Evolutionary conservation across 768 basidiomycete species (phyloP).

Genomic region (Rhizopogon vinicolor): DNA sequence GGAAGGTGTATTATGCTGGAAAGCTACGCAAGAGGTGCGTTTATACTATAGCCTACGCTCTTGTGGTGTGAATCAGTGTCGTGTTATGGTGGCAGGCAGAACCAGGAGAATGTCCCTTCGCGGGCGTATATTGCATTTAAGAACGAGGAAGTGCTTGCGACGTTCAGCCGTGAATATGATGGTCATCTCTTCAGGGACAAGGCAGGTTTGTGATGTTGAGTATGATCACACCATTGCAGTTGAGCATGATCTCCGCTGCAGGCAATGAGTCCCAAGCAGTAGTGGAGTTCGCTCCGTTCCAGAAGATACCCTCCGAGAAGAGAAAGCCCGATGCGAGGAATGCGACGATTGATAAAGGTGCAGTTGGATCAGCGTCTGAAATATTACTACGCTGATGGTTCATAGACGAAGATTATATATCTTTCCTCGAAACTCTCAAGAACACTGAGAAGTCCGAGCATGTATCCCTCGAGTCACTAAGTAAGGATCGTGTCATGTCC

Average conservation of each 20-base stretch:
- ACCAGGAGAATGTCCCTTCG: constrained; percentile 82
- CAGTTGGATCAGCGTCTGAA: constrained; percentile 5
- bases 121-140: constrained; percentile 93
- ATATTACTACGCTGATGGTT: neutral
- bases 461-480: constrained; percentile 57
- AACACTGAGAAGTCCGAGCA: constrained; percentile 47
- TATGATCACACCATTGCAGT: neutral
- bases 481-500: constrained; percentile 32
- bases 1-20: constrained; percentile 65
- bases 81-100: constrained; percentile 41
- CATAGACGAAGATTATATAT: constrained; percentile 77
- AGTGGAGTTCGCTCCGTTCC: constrained; percentile 93
- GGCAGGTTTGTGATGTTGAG: constrained; percentile 52
- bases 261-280: constrained; percentile 86
- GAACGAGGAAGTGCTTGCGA: constrained; percentile 61
- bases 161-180: constrained; percentile 82
- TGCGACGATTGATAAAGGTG: constrained; percentile 89
- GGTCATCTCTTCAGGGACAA: constrained; percentile 92
- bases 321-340: constrained; percentile 78
- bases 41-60: neutral
- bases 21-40: constrained; percentile 68
- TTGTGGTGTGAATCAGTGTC: neutral
- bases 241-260: constrained; percentile 22
- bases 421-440: constrained; percentile 75
- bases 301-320: constrained; percentile 72